Evolutionary conservation across 2,329 filamentous ascomycete species (phyloP).

Genomic region (Plenodomus lindquistii): DNA sequence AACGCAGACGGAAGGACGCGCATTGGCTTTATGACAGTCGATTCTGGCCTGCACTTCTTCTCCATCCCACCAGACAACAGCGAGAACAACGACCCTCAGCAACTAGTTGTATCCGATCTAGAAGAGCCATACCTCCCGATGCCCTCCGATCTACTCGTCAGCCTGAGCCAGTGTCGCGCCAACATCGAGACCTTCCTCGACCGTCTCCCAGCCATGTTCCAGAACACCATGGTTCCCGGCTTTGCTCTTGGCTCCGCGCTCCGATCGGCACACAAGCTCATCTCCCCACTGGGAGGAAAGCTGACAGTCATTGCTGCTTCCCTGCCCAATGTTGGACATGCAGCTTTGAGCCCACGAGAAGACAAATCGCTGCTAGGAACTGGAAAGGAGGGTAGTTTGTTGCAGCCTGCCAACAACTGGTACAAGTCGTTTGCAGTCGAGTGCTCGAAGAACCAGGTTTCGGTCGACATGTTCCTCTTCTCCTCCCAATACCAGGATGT

Average conservation of each 20-base stretch:
- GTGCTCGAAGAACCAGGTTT: conserved; percentile 98
- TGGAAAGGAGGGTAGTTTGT: conserved; percentile 81
- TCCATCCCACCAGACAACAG: conserved; percentile 87
- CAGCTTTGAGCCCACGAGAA: conserved; percentile 86
- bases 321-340: conserved; percentile 85
- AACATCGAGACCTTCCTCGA: conserved; percentile 90
- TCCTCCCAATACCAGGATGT: conserved; percentile 76
- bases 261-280: conserved; percentile 91
- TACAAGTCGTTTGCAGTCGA: conserved; percentile 99
- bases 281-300: conserved; percentile 92
- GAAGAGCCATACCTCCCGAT: conserved; percentile 97
- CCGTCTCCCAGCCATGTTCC: conserved; percentile 95
- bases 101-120: conserved; percentile 92
- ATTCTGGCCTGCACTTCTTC: conserved; percentile 95
- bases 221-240: conserved; percentile 83
- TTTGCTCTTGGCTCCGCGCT: conserved; percentile 97
- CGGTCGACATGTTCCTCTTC: conserved; percentile 60
- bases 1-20: conserved; percentile 93
- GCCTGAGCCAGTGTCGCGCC: conserved; percentile 82
- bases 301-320: conserved; percentile 89
- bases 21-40: conserved; percentile 92
- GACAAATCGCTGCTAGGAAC: conserved; percentile 96
- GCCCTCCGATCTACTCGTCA: conserved; percentile 87
- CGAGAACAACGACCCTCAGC: conserved; percentile 80
- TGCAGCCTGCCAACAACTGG: conserved; percentile 93